Base-by-base conservation (phyloP, 768 basidiomycete species). In the Candolleomyces eurysporus region DNA sequence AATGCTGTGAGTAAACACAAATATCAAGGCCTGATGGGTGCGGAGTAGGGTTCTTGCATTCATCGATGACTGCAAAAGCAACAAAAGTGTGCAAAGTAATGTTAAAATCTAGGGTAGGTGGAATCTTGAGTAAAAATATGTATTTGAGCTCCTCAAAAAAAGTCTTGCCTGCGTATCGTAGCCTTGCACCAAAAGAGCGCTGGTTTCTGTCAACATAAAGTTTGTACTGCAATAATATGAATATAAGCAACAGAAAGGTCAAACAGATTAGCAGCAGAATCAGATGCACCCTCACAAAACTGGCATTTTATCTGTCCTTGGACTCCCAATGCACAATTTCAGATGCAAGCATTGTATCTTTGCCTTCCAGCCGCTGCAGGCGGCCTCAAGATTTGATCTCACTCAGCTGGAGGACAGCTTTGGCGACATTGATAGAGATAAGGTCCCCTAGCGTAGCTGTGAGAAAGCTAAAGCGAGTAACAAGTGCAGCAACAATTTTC, bases 311-410 rank as follows among this genome's bases (percentile, higher is more conserved):
- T 3, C 58, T 19, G 19, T 59, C 58, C 8, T n/a, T 7, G 0
- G 17, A 2, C 13, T 31, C 48, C 1, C 2, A 5, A 11, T 17
- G 14, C 4, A 51, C 32, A n/a, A 40, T n/a, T 11, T 59, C 48
- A 8, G 58, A 31, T 39, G 58, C 58, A 59, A 50, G 58, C 58
- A 59, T 59, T 16, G 48, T 50, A 30, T 59, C 58, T 2, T 48
- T 48, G 2, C 58, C 26, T 21, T 36, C 31, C 30, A 59, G n/a
- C 17, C 10, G 10, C 3, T 31, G 16, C 1, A 59, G 48, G 16
- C 48, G 21, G 7, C 58, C 46, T 48, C 57, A 58, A 2, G 14
- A 21, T 43, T 31, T 22, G 9, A 45, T 48, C 2, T 13, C 10
- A 26, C 14, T 46, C 3, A 1, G 9, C 2, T 30, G 13, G 26